phyloP scores from a whole-genome alignment of 2,329 filamentous ascomycete species.

The Fusarium liriodendri region DNA sequence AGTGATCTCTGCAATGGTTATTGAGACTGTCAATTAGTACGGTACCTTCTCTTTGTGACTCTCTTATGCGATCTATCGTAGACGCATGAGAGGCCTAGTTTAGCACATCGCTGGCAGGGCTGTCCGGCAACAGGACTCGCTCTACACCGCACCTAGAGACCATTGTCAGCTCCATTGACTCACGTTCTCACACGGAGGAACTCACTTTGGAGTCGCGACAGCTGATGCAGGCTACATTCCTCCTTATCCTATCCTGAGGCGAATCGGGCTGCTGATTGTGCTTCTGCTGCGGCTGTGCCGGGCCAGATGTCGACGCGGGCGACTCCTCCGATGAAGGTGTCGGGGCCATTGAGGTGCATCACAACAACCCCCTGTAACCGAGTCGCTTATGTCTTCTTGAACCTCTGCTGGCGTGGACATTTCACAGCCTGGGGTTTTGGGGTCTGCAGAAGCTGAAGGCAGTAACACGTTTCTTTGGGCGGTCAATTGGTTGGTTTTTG shows the following conservation, averaged over 20 bases:
- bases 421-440: background rate
- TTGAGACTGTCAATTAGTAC: background rate
- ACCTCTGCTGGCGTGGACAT: constrained; percentile 1
- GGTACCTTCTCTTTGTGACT: constrained; percentile 57
- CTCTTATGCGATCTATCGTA: constrained; percentile 61
- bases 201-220: constrained; percentile 55
- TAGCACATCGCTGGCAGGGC: constrained; percentile 58
- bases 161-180: constrained; percentile 14
- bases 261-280: constrained; percentile 26
- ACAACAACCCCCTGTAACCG: constrained; percentile 17
- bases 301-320: constrained; percentile 39
- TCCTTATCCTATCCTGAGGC: constrained; percentile 46
- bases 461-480: background rate
- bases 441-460: background rate
- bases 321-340: constrained; percentile 47
- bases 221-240: constrained; percentile 53
- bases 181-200: background rate
- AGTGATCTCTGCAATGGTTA: background rate
- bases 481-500: background rate
- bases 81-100: constrained; percentile 56
- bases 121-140: constrained; percentile 52
- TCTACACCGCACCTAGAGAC: constrained; percentile 57
- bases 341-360: constrained; percentile 45
- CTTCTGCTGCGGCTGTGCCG: constrained; percentile 25
- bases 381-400: constrained; percentile 4